These are phyloP conservation scores for Myxozyma monticola DNA, from an alignment of 805 yeast genomes.

Conservation along the genomic window DNA sequence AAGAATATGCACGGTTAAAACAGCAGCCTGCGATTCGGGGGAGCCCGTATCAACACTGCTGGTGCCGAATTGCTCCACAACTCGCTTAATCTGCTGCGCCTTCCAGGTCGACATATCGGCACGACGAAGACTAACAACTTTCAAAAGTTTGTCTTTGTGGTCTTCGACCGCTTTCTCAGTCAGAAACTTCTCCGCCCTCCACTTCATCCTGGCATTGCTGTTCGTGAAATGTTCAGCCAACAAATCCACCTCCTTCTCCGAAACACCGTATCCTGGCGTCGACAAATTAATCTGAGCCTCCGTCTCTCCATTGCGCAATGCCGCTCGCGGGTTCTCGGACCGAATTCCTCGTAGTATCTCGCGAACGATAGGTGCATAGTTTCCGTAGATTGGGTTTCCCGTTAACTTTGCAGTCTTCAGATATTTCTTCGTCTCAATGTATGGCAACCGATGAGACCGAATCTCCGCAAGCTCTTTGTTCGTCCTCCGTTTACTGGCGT, in stretches of 20 bases:
- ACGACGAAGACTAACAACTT: slow-evolving; percentile 75
- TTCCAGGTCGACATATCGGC: slow-evolving; percentile 58
- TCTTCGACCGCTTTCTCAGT: background rate
- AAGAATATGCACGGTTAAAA: slow-evolving; percentile 77
- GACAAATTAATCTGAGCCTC: background rate
- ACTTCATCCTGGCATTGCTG: background rate
- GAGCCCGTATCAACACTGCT: slow-evolving; percentile 91
- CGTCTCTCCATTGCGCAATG: background rate
- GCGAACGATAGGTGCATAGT: slow-evolving; percentile 15
- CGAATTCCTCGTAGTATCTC: slow-evolving; percentile 8
- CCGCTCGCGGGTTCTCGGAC: background rate
- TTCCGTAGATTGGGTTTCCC: slow-evolving; percentile 24
- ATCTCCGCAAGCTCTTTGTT: slow-evolving; percentile 14
- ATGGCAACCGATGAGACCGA: slow-evolving; percentile 20
- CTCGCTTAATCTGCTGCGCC: slow-evolving; percentile 60
- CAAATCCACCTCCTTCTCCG: slow-evolving; percentile 5
- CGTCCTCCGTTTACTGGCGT: slow-evolving; percentile 10
- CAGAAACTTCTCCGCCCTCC: background rate
- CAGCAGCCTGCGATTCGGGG: slow-evolving; percentile 94
- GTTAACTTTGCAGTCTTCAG: slow-evolving; percentile 6
- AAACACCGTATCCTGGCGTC: slow-evolving; percentile 17
- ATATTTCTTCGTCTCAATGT: slow-evolving; percentile 15
- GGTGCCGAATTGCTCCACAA: slow-evolving; percentile 77
- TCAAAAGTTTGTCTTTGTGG: slow-evolving; percentile 65
- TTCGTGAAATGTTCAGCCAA: background rate